These are phyloP conservation scores for Mortierella alpina DNA, from an alignment of 192 early-diverging fungal genomes.

Conservation along the genomic window DNA sequence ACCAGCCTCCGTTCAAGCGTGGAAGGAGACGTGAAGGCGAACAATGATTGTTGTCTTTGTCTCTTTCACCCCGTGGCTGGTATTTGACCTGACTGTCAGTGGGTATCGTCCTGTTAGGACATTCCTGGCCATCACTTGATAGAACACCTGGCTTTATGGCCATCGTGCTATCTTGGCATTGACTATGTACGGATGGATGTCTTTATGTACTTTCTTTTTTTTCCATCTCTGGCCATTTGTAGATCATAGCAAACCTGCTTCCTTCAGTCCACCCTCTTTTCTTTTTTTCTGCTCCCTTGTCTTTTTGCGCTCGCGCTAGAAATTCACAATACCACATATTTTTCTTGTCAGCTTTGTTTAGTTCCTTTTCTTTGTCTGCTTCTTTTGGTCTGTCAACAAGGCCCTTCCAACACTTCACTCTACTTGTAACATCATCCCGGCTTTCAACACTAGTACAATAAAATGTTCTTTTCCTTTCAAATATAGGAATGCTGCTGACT, in stretches of 20 bases:
- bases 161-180: too few relatives aligned
- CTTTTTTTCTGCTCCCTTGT: background rate
- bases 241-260: constrained; percentile 1
- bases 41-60: background rate
- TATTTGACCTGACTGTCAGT: background rate
- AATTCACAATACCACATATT: background rate
- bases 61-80: background rate
- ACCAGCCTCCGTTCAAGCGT: constrained; percentile 50
- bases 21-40: constrained; percentile 45
- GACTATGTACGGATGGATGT: background rate
- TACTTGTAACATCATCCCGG: constrained; percentile 7
- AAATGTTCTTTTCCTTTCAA: background rate
- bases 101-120: background rate
- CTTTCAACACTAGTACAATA: background rate
- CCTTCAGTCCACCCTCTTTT: background rate
- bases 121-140: too few relatives aligned
- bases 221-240: background rate
- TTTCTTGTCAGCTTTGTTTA: background rate
- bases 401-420: background rate
- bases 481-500: background rate
- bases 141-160: too few relatives aligned
- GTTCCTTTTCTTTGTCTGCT: background rate
- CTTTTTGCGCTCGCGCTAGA: background rate
- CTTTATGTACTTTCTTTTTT: background rate
- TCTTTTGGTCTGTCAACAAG: background rate